Base-by-base conservation (phyloP, 176 grass and related monocot genomes). In the Aegilops speltoides region DNA sequence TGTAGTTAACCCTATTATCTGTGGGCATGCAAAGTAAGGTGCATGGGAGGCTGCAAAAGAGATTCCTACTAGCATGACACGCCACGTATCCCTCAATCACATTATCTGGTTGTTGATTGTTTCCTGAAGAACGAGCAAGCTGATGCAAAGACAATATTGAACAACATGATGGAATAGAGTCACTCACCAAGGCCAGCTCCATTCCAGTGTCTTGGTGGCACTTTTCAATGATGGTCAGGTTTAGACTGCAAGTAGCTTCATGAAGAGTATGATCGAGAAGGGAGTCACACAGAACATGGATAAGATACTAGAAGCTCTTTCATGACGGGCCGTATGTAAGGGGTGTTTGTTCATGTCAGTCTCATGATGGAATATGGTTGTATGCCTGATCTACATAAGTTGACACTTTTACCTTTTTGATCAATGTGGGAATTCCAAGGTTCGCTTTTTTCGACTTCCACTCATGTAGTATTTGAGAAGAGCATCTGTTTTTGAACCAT, bases 221-320 rank as follows among this genome's bases (percentile, higher is more conserved):
- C 37, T 38, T 38, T 38, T 38, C 7, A 38, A 8, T 38, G 37
- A 38, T 38, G 37, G 37, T 38, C 8, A 8, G 37, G 40, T 41
- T 41, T 41, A 41, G 40, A 96, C 93, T 19, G 93, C 96, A 40
- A 98, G 96, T 80, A 83, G 90, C 37, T 92, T 98, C 70, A 91
- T 94, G 96, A 96, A 96, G 89, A 92, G 90, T 52, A 98, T 98
- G 96, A 90, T 98, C 0, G 90, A 98, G 76, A 98, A 96, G 82
- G 90, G 91, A 32, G 86, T 98, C 43, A 90, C 93, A 72, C 90
- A 96, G 68, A 98, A 98, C 83, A 94, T 91, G 88, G 91, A 93
- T 59, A 93, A 92, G 73, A 88, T 98, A 54, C 79, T 96, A 17
- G 93, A 94, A 59, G 84, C 79, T 41, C 91, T 98, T 89, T 98